Evolutionary conservation across 2,329 filamentous ascomycete genomes (phyloP).

Genomic region (Cladosporium sp.): DNA sequence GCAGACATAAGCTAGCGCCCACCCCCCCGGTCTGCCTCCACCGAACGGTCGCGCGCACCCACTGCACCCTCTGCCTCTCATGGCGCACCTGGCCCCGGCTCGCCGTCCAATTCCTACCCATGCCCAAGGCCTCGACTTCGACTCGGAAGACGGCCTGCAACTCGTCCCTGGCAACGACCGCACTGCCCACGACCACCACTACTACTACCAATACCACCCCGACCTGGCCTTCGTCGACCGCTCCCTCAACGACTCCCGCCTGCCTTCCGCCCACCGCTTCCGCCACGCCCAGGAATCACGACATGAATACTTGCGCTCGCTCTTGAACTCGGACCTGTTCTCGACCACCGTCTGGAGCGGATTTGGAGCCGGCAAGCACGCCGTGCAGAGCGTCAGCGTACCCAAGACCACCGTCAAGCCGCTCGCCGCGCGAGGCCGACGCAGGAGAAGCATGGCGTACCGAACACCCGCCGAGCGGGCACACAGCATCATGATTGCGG

Average conservation of each 20-base stretch:
- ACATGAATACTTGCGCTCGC: constrained; percentile 20
- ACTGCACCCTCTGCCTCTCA: background rate
- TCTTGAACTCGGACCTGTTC: constrained; percentile 12
- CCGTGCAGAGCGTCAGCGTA: constrained; percentile 15
- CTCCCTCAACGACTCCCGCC: constrained; percentile 7
- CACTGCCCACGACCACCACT: background rate
- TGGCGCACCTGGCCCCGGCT: constrained; percentile 8
- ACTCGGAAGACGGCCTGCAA: background rate
- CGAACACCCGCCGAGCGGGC: constrained; percentile 10
- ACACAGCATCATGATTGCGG: constrained; percentile 15
- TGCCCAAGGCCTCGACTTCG: background rate
- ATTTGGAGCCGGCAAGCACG: constrained; percentile 9
- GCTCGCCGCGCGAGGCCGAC: constrained; percentile 4
- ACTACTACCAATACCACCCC: background rate
- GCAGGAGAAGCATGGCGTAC: constrained; percentile 12
- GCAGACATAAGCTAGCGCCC: constrained; percentile 9
- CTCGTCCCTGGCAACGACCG: background rate
- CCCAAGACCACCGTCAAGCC: constrained; percentile 13
- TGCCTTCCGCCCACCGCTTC: constrained; percentile 8
- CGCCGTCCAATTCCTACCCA: constrained; percentile 10
- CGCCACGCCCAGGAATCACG: constrained; percentile 6
- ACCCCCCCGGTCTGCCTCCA: constrained; percentile 3
- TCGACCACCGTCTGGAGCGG: constrained; percentile 10
- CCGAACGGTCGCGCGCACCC: background rate
- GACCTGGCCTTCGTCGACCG: background rate